Percentiles rank a stretch among this genome's conserved stretches.
Evolutionary conservation across 2,329 filamentous ascomycete species (phyloP).

Genomic region (Elsinoe necatrix): DNA sequence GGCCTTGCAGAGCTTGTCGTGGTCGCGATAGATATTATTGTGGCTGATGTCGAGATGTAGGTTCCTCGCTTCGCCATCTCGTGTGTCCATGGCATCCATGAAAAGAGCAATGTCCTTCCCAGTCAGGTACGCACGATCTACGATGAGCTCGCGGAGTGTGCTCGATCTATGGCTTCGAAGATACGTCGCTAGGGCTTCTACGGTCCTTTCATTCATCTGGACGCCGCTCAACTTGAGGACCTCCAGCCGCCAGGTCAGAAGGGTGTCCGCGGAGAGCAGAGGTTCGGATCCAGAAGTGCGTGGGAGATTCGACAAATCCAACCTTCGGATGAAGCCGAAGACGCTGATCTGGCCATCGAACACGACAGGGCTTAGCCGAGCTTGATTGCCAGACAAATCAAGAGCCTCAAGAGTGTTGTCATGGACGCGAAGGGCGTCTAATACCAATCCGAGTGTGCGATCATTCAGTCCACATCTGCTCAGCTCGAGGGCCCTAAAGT

Average conservation of each 20-base stretch:
- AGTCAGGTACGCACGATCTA: slow-evolving; percentile 59
- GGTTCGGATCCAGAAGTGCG: slow-evolving; percentile 55
- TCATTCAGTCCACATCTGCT: slow-evolving; percentile 55
- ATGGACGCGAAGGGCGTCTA: slow-evolving; percentile 57
- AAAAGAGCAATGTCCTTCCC: slow-evolving; percentile 57
- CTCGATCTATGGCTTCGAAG: slow-evolving; percentile 46
- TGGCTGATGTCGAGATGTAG: slow-evolving; percentile 60
- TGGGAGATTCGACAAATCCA: slow-evolving; percentile 58
- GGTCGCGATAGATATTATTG: slow-evolving; percentile 48
- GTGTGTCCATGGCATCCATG: slow-evolving; percentile 53
- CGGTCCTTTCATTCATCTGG: slow-evolving; percentile 51
- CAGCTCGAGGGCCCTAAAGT: slow-evolving; percentile 59
- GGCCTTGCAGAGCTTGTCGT: slow-evolving; percentile 44
- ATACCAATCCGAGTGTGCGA: slow-evolving; percentile 50
- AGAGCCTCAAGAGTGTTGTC: slow-evolving; percentile 59
- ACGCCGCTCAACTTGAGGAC: slow-evolving; percentile 58
- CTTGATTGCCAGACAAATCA: slow-evolving; percentile 58
- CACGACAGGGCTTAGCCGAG: slow-evolving; percentile 54
- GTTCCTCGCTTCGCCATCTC: slow-evolving; percentile 43
- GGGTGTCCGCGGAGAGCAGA: slow-evolving; percentile 56
- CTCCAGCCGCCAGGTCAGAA: slow-evolving; percentile 59
- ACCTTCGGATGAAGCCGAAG: slow-evolving; percentile 56
- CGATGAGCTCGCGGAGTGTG: slow-evolving; percentile 51
- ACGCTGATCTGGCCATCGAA: slow-evolving; percentile 59
- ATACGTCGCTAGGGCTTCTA: slow-evolving; percentile 57